These are phyloP conservation scores for Pilasporangium apinafurcum DNA, from an alignment of 352 stramenopile species.

Conservation along the genomic window DNA sequence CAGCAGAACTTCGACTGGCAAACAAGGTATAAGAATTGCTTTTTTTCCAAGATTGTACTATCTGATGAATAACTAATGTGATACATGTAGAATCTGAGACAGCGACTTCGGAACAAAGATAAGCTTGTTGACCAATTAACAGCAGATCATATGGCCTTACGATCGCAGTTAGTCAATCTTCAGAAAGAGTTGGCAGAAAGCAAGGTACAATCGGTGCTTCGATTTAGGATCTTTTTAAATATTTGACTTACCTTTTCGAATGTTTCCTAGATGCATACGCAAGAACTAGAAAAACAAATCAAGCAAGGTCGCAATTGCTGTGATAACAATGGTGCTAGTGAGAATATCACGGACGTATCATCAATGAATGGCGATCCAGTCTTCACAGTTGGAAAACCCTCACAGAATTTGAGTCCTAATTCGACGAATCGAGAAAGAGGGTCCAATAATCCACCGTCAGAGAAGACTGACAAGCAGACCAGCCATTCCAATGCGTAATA, in stretches of 20 bases:
- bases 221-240: background rate
- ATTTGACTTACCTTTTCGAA: background rate
- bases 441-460: too few species aligned
- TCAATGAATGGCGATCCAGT: too few species aligned
- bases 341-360: too few species aligned
- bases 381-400: too few species aligned
- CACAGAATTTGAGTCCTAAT: too few species aligned
- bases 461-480: too few species aligned
- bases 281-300: constrained; percentile 28
- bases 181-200: constrained; percentile 52
- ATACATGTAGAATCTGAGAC: constrained; percentile 61
- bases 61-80: background rate
- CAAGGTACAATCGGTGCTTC: constrained; percentile 39
- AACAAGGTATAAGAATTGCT: constrained; percentile 61
- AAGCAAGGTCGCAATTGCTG: too few species aligned
- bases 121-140: constrained; percentile 76
- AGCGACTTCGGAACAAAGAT: constrained; percentile 77
- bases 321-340: too few species aligned
- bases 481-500: too few species aligned
- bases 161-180: constrained; percentile 43
- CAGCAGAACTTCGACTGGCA: constrained; percentile 69
- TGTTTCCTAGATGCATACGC: constrained; percentile 15
- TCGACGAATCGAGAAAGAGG: too few species aligned
- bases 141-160: constrained; percentile 60
- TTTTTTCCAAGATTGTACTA: background rate